Evolutionary conservation across 768 basidiomycete species (phyloP).

Genomic region (Antrodiella citrinella): DNA sequence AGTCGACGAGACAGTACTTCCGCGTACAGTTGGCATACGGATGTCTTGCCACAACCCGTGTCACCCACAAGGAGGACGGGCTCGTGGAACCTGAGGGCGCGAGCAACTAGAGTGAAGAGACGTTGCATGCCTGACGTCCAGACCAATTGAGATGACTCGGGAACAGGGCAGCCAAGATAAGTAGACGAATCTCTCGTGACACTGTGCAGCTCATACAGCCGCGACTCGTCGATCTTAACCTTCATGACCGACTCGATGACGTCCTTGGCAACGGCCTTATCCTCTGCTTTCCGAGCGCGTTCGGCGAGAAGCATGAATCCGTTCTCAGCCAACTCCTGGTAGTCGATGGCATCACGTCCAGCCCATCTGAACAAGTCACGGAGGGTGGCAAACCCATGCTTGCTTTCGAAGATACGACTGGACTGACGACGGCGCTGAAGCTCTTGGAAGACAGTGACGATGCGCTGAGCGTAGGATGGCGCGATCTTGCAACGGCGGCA

Average conservation of each 20-base stretch:
- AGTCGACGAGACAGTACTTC: slow-evolving; percentile 52
- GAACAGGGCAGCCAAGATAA: slow-evolving; percentile 51
- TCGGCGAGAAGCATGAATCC: slow-evolving; percentile 98
- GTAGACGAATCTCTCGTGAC: slow-evolving; percentile 30
- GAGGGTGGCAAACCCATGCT: slow-evolving; percentile 92
- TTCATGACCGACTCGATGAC: slow-evolving; percentile 88
- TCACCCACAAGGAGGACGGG: slow-evolving; percentile 95
- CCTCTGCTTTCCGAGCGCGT: slow-evolving; percentile 75
- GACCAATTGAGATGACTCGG: slow-evolving; percentile 45
- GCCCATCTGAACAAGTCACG: slow-evolving; percentile 99
- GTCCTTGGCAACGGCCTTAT: slow-evolving; percentile 84
- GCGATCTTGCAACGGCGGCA: slow-evolving; percentile 88
- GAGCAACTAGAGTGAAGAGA: slow-evolving; percentile 72
- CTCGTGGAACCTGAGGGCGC: slow-evolving; percentile 86
- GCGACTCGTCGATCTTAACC: slow-evolving; percentile 67
- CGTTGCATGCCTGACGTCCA: slow-evolving; percentile 95
- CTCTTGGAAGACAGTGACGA: slow-evolving; percentile 88
- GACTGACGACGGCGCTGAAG: slow-evolving; percentile 88
- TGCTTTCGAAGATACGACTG: slow-evolving; percentile 92
- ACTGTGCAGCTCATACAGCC: slow-evolving; percentile 55
- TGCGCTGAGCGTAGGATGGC: slow-evolving; percentile 85
- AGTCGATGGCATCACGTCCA: slow-evolving; percentile 77
- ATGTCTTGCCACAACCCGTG: slow-evolving; percentile 96
- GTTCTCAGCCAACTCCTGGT: slow-evolving; percentile 90
- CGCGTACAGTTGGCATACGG: slow-evolving; percentile 87